Conservation (phyloP, 805 yeast species). For the Saturnispora ahearnii region DNA sequence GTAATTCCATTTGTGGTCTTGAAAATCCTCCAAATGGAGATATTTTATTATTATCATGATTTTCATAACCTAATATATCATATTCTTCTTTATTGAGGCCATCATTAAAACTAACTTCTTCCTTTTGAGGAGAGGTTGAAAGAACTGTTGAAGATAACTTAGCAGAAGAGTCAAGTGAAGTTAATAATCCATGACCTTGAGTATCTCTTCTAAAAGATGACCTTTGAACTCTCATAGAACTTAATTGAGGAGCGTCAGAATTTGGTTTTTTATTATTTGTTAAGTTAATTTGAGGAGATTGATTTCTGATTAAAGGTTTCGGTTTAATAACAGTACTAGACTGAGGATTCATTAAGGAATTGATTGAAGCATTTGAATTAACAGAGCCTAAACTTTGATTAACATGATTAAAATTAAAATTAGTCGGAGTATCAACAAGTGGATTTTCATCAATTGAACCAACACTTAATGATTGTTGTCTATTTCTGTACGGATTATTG, state of each 20-base stretch:
- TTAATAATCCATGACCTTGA: conserved; percentile 6
- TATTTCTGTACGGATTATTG: conserved; percentile 22
- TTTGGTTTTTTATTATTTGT: conserved; percentile 4
- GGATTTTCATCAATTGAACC: conserved; percentile 10
- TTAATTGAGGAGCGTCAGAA: conserved; percentile 11
- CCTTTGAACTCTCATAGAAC: conserved; percentile 15
- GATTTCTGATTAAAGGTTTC: conserved; percentile 12
- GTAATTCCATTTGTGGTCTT: conserved; percentile 37
- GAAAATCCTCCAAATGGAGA: conserved; percentile 73
- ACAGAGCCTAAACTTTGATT: conserved; percentile 4
- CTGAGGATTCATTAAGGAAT: neutral
- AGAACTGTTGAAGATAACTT: no score
- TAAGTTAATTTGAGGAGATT: conserved; percentile 8
- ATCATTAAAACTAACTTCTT: neutral
- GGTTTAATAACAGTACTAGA: conserved; percentile 21
- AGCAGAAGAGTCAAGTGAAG: neutral
- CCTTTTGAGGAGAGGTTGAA: no score
- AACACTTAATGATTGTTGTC: conserved; percentile 12
- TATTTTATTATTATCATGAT: conserved; percentile 24
- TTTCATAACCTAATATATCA: conserved; percentile 5
- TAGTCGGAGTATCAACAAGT: neutral
- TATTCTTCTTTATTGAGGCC: conserved; percentile 9
- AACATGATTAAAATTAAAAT: neutral
- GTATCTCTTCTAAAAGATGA: conserved; percentile 5
- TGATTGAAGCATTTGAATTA: neutral